Percentiles rank a stretch among this genome's conserved stretches.
phyloP scores from a whole-genome alignment of 2,329 filamentous ascomycete genomes.

The Colletotrichum melonis region DNA sequence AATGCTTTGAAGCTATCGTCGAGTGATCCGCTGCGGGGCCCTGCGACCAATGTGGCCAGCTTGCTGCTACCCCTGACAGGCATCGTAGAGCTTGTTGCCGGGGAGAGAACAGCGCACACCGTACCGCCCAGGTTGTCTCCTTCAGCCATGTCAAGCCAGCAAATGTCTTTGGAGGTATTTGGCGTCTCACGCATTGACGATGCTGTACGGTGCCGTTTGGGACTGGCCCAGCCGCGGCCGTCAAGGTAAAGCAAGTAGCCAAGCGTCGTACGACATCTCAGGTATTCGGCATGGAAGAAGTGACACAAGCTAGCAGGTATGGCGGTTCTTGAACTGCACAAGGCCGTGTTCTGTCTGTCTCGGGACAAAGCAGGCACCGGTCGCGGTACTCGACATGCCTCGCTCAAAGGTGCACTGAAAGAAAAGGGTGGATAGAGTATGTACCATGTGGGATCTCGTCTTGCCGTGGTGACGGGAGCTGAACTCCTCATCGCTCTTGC shows the following conservation, averaged over 20 bases:
- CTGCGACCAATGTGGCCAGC: not conserved
- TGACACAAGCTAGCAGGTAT: not conserved
- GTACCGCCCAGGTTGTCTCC: not conserved
- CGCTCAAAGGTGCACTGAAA: not conserved
- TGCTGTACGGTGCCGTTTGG: not conserved
- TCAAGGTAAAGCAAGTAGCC: not conserved
- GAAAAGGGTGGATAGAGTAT: slow-evolving; percentile 48
- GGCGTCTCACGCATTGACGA: not conserved
- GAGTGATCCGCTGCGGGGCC: not conserved
- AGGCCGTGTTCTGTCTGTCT: not conserved
- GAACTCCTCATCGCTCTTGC: slow-evolving; percentile 59
- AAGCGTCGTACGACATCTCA: not conserved
- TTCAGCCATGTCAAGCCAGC: not conserved
- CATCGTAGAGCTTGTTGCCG: not conserved
- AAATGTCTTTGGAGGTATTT: not conserved
- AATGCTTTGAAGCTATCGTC: not conserved
- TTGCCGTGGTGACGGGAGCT: slow-evolving; percentile 82
- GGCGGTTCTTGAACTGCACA: not conserved
- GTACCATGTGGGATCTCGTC: slow-evolving; percentile 87
- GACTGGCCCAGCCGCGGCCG: not conserved
- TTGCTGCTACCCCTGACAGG: not conserved
- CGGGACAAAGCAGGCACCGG: not conserved
- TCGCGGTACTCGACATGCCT: not conserved
- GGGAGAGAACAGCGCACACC: not conserved
- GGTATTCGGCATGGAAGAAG: not conserved